Evolutionary conservation across 371 early-diverging fungal species (phyloP).

Genomic region (Rhizopus sp.): DNA sequence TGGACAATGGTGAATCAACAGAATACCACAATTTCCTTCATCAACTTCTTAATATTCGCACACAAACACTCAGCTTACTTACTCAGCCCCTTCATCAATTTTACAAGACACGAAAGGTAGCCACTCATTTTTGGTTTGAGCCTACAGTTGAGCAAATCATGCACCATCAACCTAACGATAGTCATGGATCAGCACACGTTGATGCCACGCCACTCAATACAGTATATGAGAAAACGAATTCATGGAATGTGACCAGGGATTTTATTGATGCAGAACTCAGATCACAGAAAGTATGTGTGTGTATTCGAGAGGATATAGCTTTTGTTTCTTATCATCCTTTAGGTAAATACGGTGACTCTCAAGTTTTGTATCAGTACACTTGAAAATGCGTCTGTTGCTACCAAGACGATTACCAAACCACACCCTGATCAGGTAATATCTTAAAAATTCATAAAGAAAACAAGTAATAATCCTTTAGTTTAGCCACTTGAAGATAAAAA

Average conservation of each 20-base stretch:
- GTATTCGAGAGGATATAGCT: not conserved
- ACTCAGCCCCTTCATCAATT: constrained; percentile 69
- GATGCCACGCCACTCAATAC: constrained; percentile 51
- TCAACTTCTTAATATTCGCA: constrained; percentile 58
- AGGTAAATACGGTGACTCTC: constrained; percentile 39
- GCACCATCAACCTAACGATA: constrained; percentile 39
- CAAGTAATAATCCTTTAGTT: not conserved
- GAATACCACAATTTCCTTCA: constrained; percentile 75
- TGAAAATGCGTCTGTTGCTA: constrained; percentile 36
- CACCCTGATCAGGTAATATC: constrained; percentile 24
- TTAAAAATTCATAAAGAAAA: not conserved
- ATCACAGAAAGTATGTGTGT: constrained; percentile 29
- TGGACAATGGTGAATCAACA: constrained; percentile 79
- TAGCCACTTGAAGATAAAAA: constrained; percentile 46
- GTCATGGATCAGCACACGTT: constrained; percentile 17
- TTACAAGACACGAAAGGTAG: constrained; percentile 67
- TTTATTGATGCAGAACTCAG: constrained; percentile 38
- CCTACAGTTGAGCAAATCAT: constrained; percentile 54
- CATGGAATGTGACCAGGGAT: constrained; percentile 44
- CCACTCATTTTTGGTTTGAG: constrained; percentile 69
- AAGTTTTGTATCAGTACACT: constrained; percentile 48
- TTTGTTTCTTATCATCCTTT: not conserved
- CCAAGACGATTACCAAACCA: constrained; percentile 39
- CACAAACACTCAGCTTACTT: constrained; percentile 61
- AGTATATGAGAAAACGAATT: constrained; percentile 46